Evolutionary conservation across 768 basidiomycete genomes (phyloP).

Genomic region (Lepiota venenata): DNA sequence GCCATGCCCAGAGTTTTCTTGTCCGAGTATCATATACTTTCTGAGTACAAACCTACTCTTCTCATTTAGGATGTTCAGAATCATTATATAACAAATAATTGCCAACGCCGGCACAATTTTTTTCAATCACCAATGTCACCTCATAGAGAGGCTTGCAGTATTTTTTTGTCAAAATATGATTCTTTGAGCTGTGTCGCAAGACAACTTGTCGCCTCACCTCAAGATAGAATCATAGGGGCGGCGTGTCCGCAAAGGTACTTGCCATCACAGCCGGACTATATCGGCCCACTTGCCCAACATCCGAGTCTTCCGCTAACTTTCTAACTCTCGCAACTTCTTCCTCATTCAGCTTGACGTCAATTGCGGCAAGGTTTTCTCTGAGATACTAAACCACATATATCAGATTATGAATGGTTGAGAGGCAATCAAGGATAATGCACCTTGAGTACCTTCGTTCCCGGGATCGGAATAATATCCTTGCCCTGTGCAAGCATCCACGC

Average conservation of each 20-base stretch:
- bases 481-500: conserved; percentile 49
- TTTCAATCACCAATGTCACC: too few species aligned
- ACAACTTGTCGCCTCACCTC: too few species aligned
- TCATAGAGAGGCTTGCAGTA: too few species aligned
- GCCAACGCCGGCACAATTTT: too few species aligned
- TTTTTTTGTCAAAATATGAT: too few species aligned
- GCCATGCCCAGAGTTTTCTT: too few species aligned
- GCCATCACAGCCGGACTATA: conserved; percentile 27
- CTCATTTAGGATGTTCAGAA: too few species aligned
- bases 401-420: background rate
- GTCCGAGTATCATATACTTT: too few species aligned
- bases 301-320: conserved; percentile 28
- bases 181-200: too few species aligned
- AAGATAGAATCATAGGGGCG: conserved; percentile 16
- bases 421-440: conserved; percentile 12
- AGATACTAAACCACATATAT: conserved; percentile 25
- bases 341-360: conserved; percentile 25
- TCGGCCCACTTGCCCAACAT: conserved; percentile 24
- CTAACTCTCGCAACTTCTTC: conserved; percentile 36
- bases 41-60: too few species aligned
- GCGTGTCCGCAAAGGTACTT: conserved; percentile 31
- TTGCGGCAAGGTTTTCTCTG: conserved; percentile 40
- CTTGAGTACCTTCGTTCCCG: conserved; percentile 40
- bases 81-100: too few species aligned
- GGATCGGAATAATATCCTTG: conserved; percentile 42